Conservation (phyloP, 1,284 basidiomycete species). For the Erythrobasidium hasegawianum region DNA sequence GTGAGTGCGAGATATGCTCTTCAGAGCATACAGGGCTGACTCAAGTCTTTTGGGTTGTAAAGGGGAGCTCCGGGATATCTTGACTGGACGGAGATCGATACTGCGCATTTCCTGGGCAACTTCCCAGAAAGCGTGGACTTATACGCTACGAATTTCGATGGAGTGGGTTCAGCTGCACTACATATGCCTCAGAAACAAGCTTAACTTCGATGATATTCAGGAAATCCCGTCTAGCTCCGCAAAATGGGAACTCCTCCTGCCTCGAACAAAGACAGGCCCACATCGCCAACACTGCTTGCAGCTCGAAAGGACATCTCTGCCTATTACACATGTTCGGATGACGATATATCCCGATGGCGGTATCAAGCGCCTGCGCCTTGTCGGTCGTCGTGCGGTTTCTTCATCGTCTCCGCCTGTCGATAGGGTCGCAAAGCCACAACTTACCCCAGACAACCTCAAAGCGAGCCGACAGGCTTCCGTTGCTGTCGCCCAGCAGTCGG, state of each 20-base stretch:
- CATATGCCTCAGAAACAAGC: constrained; percentile 21
- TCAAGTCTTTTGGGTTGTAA: too few relatives aligned
- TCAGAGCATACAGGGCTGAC: too few relatives aligned
- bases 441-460: constrained; percentile 26
- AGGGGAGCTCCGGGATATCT: constrained; percentile 68
- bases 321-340: constrained; percentile 78
- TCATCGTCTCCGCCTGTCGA: neutral
- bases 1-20: constrained; percentile 55
- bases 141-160: constrained; percentile 59
- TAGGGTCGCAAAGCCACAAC: too few relatives aligned
- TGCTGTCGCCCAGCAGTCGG: too few relatives aligned
- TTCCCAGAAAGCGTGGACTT: constrained; percentile 83
- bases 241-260: constrained; percentile 70
- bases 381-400: constrained; percentile 37
- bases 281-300: constrained; percentile 86
- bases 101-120: constrained; percentile 93
- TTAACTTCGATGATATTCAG: constrained; percentile 39
- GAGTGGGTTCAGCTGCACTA: constrained; percentile 53
- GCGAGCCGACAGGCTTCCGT: too few relatives aligned
- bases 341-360: constrained; percentile 95
- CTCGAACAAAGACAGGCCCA: constrained; percentile 76
- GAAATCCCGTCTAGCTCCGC: constrained; percentile 51
- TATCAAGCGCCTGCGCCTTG: constrained; percentile 79
- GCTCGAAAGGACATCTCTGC: constrained; percentile 55
- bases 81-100: constrained; percentile 81